Evolutionary conservation across 2,329 filamentous ascomycete genomes (phyloP), one percentile per base, ranked within the genome.

Genomic region (Bipolaris victoriae): DNA sequence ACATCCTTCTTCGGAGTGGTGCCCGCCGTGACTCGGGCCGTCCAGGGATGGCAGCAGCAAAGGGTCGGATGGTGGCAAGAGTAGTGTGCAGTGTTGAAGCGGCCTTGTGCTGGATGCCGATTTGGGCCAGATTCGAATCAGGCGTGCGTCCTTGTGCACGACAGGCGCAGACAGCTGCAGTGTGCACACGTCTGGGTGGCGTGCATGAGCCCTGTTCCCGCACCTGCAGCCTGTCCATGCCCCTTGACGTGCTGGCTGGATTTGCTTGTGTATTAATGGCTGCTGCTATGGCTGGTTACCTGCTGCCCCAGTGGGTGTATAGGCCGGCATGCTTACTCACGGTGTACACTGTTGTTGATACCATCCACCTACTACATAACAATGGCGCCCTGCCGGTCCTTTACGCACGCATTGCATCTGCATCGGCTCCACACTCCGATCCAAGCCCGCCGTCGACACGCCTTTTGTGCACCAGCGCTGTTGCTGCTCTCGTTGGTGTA

Each of bases 201-300:
- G 55, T 68, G 65, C 67, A 69, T 67, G 65, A 66, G 62, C 65
- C 60, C 56, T 57, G 62, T 62, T 62, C 62, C 66, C 68, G 66
- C 62, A 63, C 56, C 54, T 55, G 62, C 56, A 57, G 56, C 48
- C 26, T 29, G 26, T 29, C 26, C 26, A 43, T 53, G 61, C 62
- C 66, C 62, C 65, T 65, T 69, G 60, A 58, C 57, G 52, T 61
- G 61, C 66, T 29, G 26, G 61, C 66, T 29, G 26, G 1, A 29
- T 2, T 9, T 10, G 9, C 2, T 9, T 10, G 9, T 1, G 9
- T 10, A 29, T 9, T 10, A 7, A 7, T 26, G 7, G 24, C 24
- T 26, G 24, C 24, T 26, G 24, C 26, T 29, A 29, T 29, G 9
- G 26, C 26, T 29, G 26, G 26, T 10, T 29, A 29, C 9, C 37